phyloP scores from a whole-genome alignment of 1,284 basidiomycete genomes.

The Phellinidium pouzarii region DNA sequence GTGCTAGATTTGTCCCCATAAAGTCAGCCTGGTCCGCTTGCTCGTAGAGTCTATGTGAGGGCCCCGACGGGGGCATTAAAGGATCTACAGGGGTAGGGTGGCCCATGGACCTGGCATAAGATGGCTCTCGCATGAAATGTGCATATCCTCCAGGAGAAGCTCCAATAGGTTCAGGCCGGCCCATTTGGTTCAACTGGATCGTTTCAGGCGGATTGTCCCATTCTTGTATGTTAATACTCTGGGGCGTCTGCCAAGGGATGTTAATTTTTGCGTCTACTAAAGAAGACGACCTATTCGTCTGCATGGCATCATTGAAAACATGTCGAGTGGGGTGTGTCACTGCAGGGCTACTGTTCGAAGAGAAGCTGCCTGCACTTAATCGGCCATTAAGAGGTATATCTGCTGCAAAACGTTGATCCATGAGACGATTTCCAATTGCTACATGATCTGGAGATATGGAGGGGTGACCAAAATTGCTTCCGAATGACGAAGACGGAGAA shows the following conservation, averaged over 20 bases:
- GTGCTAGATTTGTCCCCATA: neutral
- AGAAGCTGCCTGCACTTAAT: constrained; percentile 14
- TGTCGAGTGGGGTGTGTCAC: constrained; percentile 6
- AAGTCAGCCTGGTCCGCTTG: constrained; percentile 2
- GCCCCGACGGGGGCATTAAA: constrained; percentile 1
- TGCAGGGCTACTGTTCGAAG: constrained; percentile 11
- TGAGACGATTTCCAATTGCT: constrained; percentile 44
- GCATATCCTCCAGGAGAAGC: constrained; percentile 2
- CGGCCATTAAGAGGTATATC: constrained; percentile 20
- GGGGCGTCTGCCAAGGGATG: constrained; percentile 14
- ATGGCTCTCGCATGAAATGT: constrained; percentile 5
- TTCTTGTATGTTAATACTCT: constrained; percentile 4
- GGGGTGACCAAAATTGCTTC: constrained; percentile 43
- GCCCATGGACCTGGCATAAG: constrained; percentile 4
- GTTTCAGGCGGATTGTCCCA: constrained; percentile 6
- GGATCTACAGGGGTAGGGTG: constrained; percentile 4
- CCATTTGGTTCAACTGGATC: neutral
- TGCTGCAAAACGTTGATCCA: constrained; percentile 32
- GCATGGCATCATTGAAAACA: constrained; percentile 10
- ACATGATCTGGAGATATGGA: constrained; percentile 61
- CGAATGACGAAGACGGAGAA: constrained; percentile 61
- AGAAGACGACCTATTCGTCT: constrained; percentile 3
- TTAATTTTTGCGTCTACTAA: constrained; percentile 6
- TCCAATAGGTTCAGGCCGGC: constrained; percentile 1
- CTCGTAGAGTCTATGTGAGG: constrained; percentile 8